phyloP scores from a whole-genome alignment of 2,329 filamentous ascomycete genomes.

The Diaporthe sp. region DNA sequence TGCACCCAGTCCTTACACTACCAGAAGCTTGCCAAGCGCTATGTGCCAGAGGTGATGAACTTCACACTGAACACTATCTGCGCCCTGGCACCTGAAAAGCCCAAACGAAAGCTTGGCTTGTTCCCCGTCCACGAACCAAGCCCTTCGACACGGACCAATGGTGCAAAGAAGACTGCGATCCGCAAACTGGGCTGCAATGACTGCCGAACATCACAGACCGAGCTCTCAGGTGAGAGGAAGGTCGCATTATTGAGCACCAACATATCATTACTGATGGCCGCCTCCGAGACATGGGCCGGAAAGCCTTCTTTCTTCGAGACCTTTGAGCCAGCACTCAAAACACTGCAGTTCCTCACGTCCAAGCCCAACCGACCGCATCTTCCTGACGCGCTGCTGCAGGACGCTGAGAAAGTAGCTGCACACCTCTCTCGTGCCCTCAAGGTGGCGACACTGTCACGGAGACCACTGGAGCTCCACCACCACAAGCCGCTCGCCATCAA shows the following conservation, averaged over 20 bases:
- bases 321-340: slow-evolving; percentile 74
- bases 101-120: slow-evolving; percentile 61
- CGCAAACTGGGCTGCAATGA: slow-evolving; percentile 73
- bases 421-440: slow-evolving; percentile 69
- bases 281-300: slow-evolving; percentile 80
- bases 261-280: slow-evolving; percentile 74
- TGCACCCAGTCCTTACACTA: slow-evolving; percentile 85
- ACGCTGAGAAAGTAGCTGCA: slow-evolving; percentile 57
- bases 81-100: slow-evolving; percentile 71
- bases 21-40: slow-evolving; percentile 86
- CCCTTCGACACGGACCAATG: slow-evolving; percentile 63
- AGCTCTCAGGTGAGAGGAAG: slow-evolving; percentile 60
- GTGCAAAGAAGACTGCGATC: slow-evolving; percentile 55
- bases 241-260: slow-evolving; percentile 74
- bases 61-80: slow-evolving; percentile 83
- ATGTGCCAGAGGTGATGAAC: slow-evolving; percentile 89
- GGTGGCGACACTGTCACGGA: slow-evolving; percentile 75
- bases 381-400: slow-evolving; percentile 58
- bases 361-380: slow-evolving; percentile 66
- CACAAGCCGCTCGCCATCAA: slow-evolving; percentile 92
- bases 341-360: slow-evolving; percentile 73
- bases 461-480: slow-evolving; percentile 88
- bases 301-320: slow-evolving; percentile 85
- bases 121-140: slow-evolving; percentile 75
- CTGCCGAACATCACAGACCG: slow-evolving; percentile 55